A percentile compares a stretch with the other conserved stretches of the same genome.
phyloP scores from a whole-genome alignment of 805 yeast genomes.

The Zygosaccharomyces bisporus region DNA sequence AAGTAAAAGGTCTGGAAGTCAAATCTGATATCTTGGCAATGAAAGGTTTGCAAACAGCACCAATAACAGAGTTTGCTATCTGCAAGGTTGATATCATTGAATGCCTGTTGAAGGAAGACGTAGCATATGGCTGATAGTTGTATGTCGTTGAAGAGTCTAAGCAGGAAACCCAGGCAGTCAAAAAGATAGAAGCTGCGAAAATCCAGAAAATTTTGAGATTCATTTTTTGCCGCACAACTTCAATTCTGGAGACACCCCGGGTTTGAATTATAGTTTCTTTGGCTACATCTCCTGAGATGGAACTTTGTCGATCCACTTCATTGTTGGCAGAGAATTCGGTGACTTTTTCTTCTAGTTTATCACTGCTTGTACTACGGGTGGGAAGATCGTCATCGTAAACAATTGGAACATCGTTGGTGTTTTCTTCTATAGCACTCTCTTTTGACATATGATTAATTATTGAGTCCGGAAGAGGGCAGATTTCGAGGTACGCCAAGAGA shows the following conservation, averaged over 20 bases:
- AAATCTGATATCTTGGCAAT: conserved; percentile 42
- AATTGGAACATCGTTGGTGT: background rate
- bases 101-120: conserved; percentile 39
- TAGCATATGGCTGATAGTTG: conserved; percentile 39
- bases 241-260: conserved; percentile 31
- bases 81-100: conserved; percentile 40
- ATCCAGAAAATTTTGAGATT: conserved; percentile 18
- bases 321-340: background rate
- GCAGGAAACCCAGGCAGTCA: conserved; percentile 30
- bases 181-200: conserved; percentile 23
- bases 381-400: background rate
- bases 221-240: conserved; percentile 24
- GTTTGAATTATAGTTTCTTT: conserved; percentile 12
- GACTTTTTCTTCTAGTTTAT: background rate
- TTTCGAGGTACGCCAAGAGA: too few species aligned
- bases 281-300: background rate
- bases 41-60: conserved; percentile 39
- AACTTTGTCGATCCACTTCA: too few species aligned
- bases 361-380: background rate
- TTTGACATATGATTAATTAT: too few species aligned
- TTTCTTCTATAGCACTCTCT: too few species aligned
- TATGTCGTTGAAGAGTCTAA: conserved; percentile 36
- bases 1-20: conserved; percentile 41
- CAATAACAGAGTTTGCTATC: conserved; percentile 40
- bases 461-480: too few species aligned